Evolutionary conservation across 2,329 filamentous ascomycete genomes (phyloP), one percentile per base, ranked within the genome.

Genomic region (Fusarium hainanense): DNA sequence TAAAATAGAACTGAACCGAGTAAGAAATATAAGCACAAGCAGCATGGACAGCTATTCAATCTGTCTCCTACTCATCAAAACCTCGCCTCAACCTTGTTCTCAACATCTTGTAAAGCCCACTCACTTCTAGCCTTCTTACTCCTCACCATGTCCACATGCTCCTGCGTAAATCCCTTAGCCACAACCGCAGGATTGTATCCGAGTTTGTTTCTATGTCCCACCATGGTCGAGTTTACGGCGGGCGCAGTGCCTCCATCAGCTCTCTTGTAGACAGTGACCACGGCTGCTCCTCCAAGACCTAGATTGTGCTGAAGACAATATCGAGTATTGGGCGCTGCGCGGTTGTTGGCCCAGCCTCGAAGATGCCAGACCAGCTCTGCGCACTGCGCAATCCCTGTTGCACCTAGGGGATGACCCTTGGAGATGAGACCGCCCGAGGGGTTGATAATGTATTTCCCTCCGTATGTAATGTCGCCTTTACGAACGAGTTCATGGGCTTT

Each of bases 321-420:
- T 66, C 83, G 88, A 1, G 94, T 96, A 61, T 86, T 85, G 21
- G 88, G 83, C 2, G 92, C 86, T 18, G 89, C 83, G 42, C 95
- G 87, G 84, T 98, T 98, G 81, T 96, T 97, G 21, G 95, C 95
- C 95, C 95, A 98, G 14, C 95, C 95, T 70, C 95, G 89, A 74
- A 98, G 85, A 77, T 98, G 95, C 95, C 95, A 98, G 28, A 97
- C 92, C 14, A 98, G 85, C 83, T 98, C 95, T 7, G 95, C 93
- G 78, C 94, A 98, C 82, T 98, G 95, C 14, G 95, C 96, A 54
- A 98, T 87, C n/a, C 96, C 95, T 1, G 93, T 97, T 0, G 95
- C 95, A 34, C 95, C 95, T 6, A 98, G 89, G 0, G 96, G 95
- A 79, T 98, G 95, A 42, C 95, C 96, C 84, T 98, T 98, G 68